Percentiles rank a stretch among this genome's conserved stretches.
phyloP scores from a whole-genome alignment of 2,329 filamentous ascomycete genomes.

The Elsinoe ampelina region DNA sequence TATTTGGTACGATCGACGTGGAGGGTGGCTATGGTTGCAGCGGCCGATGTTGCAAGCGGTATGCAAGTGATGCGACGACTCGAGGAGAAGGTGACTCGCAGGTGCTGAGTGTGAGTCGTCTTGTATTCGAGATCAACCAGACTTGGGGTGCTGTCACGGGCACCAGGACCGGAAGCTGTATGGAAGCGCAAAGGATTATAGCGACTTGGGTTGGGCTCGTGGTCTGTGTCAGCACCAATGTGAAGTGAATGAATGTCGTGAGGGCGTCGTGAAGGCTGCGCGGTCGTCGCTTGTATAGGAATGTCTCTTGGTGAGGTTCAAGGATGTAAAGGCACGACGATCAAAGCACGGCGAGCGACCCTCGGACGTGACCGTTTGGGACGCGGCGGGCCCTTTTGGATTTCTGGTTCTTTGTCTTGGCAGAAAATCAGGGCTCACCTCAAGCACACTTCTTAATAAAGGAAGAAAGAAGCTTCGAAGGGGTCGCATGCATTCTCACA shows the following conservation, averaged over 20 bases:
- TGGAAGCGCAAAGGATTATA: neutral
- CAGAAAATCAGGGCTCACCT: neutral
- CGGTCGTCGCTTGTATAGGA: neutral
- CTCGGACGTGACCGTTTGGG: neutral
- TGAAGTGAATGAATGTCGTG: neutral
- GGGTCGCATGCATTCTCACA: too few species aligned
- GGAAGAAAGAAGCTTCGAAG: neutral
- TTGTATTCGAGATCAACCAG: neutral
- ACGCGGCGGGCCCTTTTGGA: slow-evolving; percentile 1
- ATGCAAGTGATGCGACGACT: too few species aligned
- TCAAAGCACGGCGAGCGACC: slow-evolving; percentile 1
- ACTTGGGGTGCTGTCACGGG: slow-evolving; percentile 6
- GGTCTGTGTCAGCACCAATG: too few species aligned
- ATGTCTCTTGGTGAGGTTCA: neutral
- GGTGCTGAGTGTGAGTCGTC: neutral
- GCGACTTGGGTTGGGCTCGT: neutral
- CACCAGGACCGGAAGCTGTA: neutral
- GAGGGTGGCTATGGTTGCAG: too few species aligned
- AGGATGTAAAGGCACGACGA: neutral
- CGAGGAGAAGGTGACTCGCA: neutral
- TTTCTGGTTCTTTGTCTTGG: neutral
- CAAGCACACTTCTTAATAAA: neutral
- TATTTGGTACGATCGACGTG: neutral
- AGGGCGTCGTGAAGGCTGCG: neutral
- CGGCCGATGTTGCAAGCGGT: too few species aligned